A percentile compares a stretch with the other conserved stretches of the same genome.
phyloP scores from a whole-genome alignment of 2,329 filamentous ascomycete species.

The Colletotrichum navitas region DNA sequence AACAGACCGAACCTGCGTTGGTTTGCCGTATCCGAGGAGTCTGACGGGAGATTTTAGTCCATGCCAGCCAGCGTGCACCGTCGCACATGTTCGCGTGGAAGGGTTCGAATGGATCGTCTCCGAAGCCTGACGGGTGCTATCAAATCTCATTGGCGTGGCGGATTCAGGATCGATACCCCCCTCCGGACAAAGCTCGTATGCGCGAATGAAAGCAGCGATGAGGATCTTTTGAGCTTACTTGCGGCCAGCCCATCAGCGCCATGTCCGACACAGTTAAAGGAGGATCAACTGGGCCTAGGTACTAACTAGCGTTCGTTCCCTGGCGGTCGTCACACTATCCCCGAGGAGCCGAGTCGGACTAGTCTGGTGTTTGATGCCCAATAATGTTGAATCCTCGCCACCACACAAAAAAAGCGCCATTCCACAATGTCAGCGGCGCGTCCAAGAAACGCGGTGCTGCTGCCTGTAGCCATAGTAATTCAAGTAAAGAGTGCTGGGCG shows the following conservation, averaged over 20 bases:
- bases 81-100: neutral
- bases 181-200: neutral
- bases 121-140: neutral
- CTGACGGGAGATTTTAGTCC: slow-evolving; percentile 38
- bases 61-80: neutral
- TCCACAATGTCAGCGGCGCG: neutral
- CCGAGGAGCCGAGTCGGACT: neutral
- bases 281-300: neutral
- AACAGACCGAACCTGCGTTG: neutral
- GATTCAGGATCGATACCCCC: neutral
- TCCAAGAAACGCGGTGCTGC: neutral
- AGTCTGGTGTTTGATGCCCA: neutral
- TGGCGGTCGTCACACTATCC: neutral
- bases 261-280: neutral
- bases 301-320: neutral
- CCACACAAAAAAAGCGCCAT: neutral
- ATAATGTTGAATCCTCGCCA: neutral
- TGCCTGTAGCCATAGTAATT: neutral
- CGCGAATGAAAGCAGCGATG: neutral
- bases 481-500: neutral
- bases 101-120: neutral
- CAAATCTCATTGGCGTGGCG: neutral
- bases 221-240: neutral
- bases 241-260: slow-evolving; percentile 29
- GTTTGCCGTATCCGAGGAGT: neutral